phyloP scores from a whole-genome alignment of 208 protist species.

The Trypanosoma cruzi region DNA sequence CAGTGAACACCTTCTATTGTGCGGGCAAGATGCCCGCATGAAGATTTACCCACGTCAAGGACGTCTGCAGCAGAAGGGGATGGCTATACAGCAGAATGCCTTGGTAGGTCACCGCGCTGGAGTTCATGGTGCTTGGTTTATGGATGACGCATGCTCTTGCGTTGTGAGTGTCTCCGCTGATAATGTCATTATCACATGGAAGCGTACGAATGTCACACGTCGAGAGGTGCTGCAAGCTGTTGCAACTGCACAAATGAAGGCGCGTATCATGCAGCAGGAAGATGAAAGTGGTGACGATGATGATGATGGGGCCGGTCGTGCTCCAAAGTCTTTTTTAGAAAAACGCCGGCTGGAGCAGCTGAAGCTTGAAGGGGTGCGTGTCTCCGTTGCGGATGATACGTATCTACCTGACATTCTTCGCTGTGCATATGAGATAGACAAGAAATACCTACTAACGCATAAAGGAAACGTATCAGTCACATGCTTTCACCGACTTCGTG shows the following conservation, averaged over 20 bases:
- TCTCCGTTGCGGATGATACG: conserved; percentile 71
- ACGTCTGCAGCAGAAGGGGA: conserved; percentile 66
- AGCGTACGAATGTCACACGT: conserved; percentile 61
- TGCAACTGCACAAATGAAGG: conserved; percentile 65
- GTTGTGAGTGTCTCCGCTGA: conserved; percentile 85
- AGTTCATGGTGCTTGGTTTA: conserved; percentile 91
- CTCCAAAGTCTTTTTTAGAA: conserved; percentile 82
- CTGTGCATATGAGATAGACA: conserved; percentile 80
- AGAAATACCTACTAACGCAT: conserved; percentile 88
- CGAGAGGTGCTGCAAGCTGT: conserved; percentile 85
- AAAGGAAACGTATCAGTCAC: conserved; percentile 85
- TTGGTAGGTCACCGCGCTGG: conserved; percentile 87
- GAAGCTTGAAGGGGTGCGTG: conserved; percentile 75
- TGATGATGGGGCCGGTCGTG: conserved; percentile 41
- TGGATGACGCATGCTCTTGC: conserved; percentile 34
- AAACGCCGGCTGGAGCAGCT: conserved; percentile 76
- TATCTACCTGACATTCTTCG: conserved; percentile 74
- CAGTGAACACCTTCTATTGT: conserved; percentile 84
- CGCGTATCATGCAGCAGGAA: conserved; percentile 28
- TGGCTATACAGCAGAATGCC: conserved; percentile 75
- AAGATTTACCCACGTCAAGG: conserved; percentile 87
- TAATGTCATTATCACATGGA: conserved; percentile 85
- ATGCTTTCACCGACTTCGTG: conserved; percentile 72
- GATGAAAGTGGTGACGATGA: conserved; percentile 34
- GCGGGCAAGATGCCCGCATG: conserved; percentile 87